Base-by-base conservation (phyloP, 345 rosid genomes). In the Microcos paniculata region DNA sequence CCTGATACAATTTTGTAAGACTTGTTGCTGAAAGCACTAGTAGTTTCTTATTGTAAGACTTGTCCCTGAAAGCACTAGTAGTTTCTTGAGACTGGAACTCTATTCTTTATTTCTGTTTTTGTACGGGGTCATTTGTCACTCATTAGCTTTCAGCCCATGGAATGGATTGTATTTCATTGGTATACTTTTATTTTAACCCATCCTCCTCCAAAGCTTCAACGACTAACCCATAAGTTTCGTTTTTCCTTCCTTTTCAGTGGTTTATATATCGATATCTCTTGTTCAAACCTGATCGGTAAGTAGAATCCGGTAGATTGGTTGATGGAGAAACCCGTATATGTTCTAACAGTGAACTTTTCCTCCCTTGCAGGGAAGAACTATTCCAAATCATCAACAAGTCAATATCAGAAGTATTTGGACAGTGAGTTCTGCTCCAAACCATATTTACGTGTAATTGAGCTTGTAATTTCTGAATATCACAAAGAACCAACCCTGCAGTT, bases 221-320 rank as follows among this genome's bases (percentile, higher is more conserved):
- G 67, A 52, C 66, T 86, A 52, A 88, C 79, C 19, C 19, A 40
- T 63, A 63, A 2, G 14, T 73, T 73, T 52, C 68, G 3, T 51
- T 30, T 42, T 42, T 42, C 9, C 40, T 30, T 59, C 31, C 59
- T 56, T 79, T 71, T 58, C 98, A 93, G 99, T 91, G 99, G 97
- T 95, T 95, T 77, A 71, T 82, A 68, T 93, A 95, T 79, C 94
- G 97, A 66, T 93, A 90, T 85, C 99, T 95, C 77, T 78, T 95
- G 83, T 90, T 90, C 92, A 91, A 90, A 82, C 99, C 99, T 12
- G 85, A 88, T 46, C 84, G 97, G 99, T 91, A 76, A 79, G 88
- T 77, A 62, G 64, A 77, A 57, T 59, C 33, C 62, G 74, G 42
- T 38, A 57, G 42, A 42, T 52, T 75, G 63, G 16, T 69, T 68